A percentile compares a stretch with the other conserved stretches of the same genome.
phyloP scores from a whole-genome alignment of 441 rosid genomes.

The Gossypium lobatum region DNA sequence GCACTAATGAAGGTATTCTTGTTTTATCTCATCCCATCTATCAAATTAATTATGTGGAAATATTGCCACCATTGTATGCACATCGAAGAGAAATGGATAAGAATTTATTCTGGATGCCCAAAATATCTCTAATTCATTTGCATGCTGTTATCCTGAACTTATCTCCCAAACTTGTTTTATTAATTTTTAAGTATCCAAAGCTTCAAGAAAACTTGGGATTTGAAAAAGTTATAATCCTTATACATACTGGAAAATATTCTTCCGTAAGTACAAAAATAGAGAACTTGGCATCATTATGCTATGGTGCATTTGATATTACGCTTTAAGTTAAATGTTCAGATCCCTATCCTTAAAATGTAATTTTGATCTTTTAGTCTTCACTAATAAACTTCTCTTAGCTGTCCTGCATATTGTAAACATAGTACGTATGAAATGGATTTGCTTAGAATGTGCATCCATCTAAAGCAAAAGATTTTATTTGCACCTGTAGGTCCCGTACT shows the following conservation, averaged over 20 bases:
- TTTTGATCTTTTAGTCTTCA: neutral
- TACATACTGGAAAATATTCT: neutral
- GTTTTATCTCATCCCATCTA: neutral
- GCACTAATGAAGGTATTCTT: conserved; percentile 55
- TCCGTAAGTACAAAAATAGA: neutral
- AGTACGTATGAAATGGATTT: neutral
- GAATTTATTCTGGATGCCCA: neutral
- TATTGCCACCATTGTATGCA: neutral
- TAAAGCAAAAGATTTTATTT: neutral
- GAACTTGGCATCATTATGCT: neutral
- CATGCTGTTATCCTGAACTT: conserved; percentile 1
- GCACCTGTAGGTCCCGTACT: neutral
- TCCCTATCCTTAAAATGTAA: neutral
- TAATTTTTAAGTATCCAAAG: neutral
- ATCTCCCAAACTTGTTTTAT: neutral
- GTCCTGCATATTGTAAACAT: neutral
- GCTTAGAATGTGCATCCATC: neutral
- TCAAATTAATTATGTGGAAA: neutral
- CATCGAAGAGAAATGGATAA: neutral
- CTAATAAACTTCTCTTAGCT: neutral
- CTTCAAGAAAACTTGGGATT: neutral
- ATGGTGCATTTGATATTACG: neutral
- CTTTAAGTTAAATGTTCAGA: neutral
- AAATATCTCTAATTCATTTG: neutral
- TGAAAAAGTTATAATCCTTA: neutral